Conservation (phyloP, 805 yeast species). For the Torulaspora quercuum region DNA sequence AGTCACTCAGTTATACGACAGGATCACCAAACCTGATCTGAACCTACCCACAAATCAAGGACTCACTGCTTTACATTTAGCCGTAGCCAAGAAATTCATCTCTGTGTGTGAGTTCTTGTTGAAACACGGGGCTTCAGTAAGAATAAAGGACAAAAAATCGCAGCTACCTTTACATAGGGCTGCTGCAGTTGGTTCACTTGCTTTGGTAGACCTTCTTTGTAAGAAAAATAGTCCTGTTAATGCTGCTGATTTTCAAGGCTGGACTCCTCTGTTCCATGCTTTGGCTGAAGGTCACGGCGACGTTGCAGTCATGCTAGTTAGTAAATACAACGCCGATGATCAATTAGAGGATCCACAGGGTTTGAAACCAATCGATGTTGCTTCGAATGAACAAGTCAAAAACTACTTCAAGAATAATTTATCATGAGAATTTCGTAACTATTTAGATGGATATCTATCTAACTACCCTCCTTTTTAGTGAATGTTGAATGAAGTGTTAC, state of each 20-base stretch:
- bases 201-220: conserved; percentile 53
- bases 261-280: conserved; percentile 89
- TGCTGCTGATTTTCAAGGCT: conserved; percentile 64
- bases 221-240: conserved; percentile 59
- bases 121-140: conserved; percentile 55
- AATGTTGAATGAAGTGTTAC: conserved; percentile 4
- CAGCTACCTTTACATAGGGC: conserved; percentile 79
- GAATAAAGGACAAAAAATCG: conserved; percentile 63
- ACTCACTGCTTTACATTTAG: conserved; percentile 70
- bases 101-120: conserved; percentile 55
- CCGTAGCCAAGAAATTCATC: conserved; percentile 64
- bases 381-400: conserved; percentile 51
- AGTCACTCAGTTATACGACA: conserved; percentile 47
- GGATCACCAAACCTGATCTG: conserved; percentile 55
- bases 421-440: conserved; percentile 4
- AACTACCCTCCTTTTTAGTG: no score
- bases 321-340: conserved; percentile 61
- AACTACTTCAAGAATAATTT: conserved; percentile 35
- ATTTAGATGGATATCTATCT: conserved; percentile 1
- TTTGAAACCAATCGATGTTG: conserved; percentile 51
- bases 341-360: conserved; percentile 48
- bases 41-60: conserved; percentile 63
- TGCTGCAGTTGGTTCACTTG: conserved; percentile 65
- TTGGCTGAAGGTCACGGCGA: conserved; percentile 87
- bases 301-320: conserved; percentile 57